Evolutionary conservation across 768 basidiomycete species (phyloP), one percentile per base, ranked within the genome.

Genomic region (Rubroboletus pulcherrimus): DNA sequence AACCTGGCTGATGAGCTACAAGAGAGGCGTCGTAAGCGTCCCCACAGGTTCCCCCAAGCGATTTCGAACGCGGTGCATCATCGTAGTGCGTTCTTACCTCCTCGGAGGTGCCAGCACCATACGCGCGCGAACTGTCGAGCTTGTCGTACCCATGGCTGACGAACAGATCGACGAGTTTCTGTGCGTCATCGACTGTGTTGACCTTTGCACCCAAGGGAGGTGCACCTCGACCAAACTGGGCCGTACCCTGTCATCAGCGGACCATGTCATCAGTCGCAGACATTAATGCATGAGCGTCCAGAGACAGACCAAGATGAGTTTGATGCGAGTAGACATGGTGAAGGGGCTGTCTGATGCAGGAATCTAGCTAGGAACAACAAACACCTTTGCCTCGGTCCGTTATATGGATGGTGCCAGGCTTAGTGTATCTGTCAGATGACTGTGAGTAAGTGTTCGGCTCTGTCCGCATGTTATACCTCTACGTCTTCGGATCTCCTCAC

Each of bases 101-200:
- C 53, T 69, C 63, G 19, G 59, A 56, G 15, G 52, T 60, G 17
- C 58, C 58, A 49, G 21, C 46, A 12, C 57, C 61, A 14, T 67
- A 59, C 5, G 21, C 19, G 1, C 46, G 58, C 7, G 60, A 44
- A 19, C 47, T 54, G 17, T 63, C 63, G 30, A 67, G 35, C 9
- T 53, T 56, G n/a, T n/a, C n/a, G n/a, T n/a, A n/a, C n/a, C n/a
- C n/a, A n/a, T n/a, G 42, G 29, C 53, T 53, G 19, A 62, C 42
- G 15, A 54, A 59, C 5, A 64, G 12, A 51, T 64, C 63, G 8
- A 67, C 54, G 35, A 62, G 54, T 38, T 59, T 55, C 58, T 71
- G 63, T n/a, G 54, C 57, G 9, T 50, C 56, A 43, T 55, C 49
- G 21, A 57, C 30, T 4, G 39, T 65, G 49, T 58, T 51, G 21